Evolutionary conservation across 768 basidiomycete species (phyloP).

Genomic region (Suillus ampliporus): DNA sequence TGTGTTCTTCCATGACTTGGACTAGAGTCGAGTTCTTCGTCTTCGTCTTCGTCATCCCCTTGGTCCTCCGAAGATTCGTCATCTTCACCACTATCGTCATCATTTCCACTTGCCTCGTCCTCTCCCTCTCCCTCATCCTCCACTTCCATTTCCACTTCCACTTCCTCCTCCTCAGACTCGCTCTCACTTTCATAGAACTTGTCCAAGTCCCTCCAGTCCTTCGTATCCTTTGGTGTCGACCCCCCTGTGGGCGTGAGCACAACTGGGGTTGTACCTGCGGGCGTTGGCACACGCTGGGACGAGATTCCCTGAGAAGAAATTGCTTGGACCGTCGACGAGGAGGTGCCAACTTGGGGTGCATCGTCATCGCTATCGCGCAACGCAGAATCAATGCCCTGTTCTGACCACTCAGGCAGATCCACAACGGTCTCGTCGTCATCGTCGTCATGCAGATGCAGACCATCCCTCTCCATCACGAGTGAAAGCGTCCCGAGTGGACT

Average conservation of each 20-base stretch:
- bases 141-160: slow-evolving; percentile 26
- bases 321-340: slow-evolving; percentile 29
- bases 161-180: slow-evolving; percentile 33
- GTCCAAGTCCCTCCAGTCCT: slow-evolving; percentile 66
- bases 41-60: slow-evolving; percentile 26
- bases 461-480: slow-evolving; percentile 58
- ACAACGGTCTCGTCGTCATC: slow-evolving; percentile 29
- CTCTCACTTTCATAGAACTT: slow-evolving; percentile 67
- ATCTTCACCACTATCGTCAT: slow-evolving; percentile 32
- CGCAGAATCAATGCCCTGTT: slow-evolving; percentile 79
- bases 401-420: slow-evolving; percentile 83
- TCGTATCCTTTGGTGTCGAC: slow-evolving; percentile 52
- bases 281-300: slow-evolving; percentile 33
- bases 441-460: slow-evolving; percentile 47
- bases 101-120: slow-evolving; percentile 22
- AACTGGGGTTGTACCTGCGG: slow-evolving; percentile 47
- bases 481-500: slow-evolving; percentile 70
- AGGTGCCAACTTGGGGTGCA: slow-evolving; percentile 18
- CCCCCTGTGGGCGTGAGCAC: slow-evolving; percentile 60
- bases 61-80: slow-evolving; percentile 38
- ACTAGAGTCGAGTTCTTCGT: slow-evolving; percentile 11
- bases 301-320: slow-evolving; percentile 45
- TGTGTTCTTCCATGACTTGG: not conserved
- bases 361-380: slow-evolving; percentile 76
- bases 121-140: slow-evolving; percentile 40